These are phyloP conservation scores for Erucastrum elatum DNA, from an alignment of 345 rosid species.

Conservation along the genomic window DNA sequence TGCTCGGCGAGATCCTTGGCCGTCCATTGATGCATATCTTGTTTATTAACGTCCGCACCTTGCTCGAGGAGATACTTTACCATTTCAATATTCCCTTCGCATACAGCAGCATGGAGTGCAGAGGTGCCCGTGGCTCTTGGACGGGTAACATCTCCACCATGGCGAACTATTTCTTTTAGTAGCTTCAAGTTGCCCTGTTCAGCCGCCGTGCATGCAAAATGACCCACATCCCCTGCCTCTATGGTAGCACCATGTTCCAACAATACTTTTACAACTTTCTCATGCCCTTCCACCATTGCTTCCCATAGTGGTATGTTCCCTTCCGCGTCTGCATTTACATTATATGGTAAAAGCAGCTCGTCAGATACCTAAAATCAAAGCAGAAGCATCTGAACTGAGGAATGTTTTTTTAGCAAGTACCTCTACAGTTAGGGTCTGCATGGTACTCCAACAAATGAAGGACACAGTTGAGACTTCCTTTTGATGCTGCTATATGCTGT, in stretches of 20 bases:
- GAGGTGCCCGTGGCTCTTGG: conserved; percentile 58
- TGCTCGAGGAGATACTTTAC: conserved; percentile 64
- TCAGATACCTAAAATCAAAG: background rate
- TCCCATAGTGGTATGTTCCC: conserved; percentile 85
- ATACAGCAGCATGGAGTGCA: conserved; percentile 80
- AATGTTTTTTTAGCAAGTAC: conserved; percentile 36
- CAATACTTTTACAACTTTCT: conserved; percentile 49
- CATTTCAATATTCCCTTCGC: conserved; percentile 68
- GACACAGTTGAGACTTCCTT: conserved; percentile 73
- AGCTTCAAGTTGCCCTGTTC: conserved; percentile 66
- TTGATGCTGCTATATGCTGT: conserved; percentile 87
- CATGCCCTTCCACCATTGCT: conserved; percentile 68
- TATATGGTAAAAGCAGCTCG: background rate
- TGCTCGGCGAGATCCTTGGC: conserved; percentile 77
- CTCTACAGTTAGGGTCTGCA: conserved; percentile 71
- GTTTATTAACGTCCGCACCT: conserved; percentile 67
- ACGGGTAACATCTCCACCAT: conserved; percentile 60
- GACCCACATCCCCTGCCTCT: conserved; percentile 68
- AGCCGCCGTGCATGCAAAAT: conserved; percentile 68
- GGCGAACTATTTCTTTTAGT: conserved; percentile 52
- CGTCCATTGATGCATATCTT: conserved; percentile 66
- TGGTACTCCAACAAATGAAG: conserved; percentile 65
- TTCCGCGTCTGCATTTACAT: conserved; percentile 54
- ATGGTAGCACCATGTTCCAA: conserved; percentile 49
- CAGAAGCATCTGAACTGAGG: background rate